Percentiles rank a stretch among this genome's conserved stretches.
Conservation (phyloP, 257 asterid genomes). For the Solanum piurae region DNA sequence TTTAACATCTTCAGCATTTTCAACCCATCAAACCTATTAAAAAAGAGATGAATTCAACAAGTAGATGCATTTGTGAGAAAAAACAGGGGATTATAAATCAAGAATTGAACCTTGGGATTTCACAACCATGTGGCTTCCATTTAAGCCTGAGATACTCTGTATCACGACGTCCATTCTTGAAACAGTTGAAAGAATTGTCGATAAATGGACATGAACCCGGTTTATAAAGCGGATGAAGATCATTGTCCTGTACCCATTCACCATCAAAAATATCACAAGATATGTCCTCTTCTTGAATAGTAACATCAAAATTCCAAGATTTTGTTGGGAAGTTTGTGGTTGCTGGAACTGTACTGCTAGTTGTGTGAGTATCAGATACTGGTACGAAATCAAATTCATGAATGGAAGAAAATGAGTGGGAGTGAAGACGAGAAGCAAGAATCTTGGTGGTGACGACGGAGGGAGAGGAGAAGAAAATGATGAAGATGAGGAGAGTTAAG, state of each 20-base stretch:
- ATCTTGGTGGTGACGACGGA: not conserved
- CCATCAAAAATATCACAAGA: conserved; percentile 49
- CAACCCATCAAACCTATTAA: conserved; percentile 23
- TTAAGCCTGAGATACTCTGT: conserved; percentile 29
- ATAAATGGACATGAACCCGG: conserved; percentile 39
- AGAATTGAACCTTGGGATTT: conserved; percentile 37
- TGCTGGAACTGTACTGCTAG: not conserved
- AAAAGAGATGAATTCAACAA: not conserved
- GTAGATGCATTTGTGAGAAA: not conserved
- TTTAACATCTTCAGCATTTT: conserved; percentile 42
- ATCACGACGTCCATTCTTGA: conserved; percentile 57
- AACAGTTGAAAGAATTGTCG: conserved; percentile 45
- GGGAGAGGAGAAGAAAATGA: conserved; percentile 13
- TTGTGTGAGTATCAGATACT: not conserved
- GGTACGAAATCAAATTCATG: not conserved
- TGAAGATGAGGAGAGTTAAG: conserved; percentile 14
- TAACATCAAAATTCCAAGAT: not conserved
- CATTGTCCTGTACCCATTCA: conserved; percentile 27
- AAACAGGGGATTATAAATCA: not conserved
- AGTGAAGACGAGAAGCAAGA: conserved; percentile 4
- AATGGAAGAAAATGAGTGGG: conserved; percentile 10
- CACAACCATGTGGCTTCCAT: conserved; percentile 46
- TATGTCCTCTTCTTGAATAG: not conserved
- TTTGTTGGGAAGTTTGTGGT: not conserved
- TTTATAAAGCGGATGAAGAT: conserved; percentile 19